Percentiles rank a stretch among this genome's conserved stretches.
These are phyloP conservation scores for Hypoxylon sp. DNA, from an alignment of 2,329 filamentous ascomycete genomes.

Conservation along the genomic window DNA sequence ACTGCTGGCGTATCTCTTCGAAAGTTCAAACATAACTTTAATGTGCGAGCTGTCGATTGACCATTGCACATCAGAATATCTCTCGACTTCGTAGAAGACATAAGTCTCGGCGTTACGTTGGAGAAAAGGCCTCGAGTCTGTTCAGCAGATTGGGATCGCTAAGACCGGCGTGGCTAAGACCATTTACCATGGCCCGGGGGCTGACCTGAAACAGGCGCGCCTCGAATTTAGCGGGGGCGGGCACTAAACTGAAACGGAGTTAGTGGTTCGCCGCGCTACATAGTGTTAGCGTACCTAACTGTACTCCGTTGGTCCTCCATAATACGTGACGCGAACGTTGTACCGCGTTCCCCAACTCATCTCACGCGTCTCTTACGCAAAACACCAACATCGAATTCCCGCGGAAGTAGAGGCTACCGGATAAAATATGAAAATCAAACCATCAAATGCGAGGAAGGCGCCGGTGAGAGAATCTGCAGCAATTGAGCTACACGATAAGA, in stretches of 20 bases:
- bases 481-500: not conserved
- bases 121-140: no score
- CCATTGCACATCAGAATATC: no score
- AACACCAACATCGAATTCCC: not conserved
- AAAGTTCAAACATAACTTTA: not conserved
- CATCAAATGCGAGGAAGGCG: not conserved
- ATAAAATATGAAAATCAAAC: conserved; percentile 1
- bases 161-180: no score
- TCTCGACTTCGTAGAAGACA: no score
- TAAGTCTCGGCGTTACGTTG: no score
- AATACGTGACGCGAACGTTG: no score
- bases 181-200: no score
- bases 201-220: no score
- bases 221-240: not conserved
- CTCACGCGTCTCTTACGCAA: conserved; percentile 4
- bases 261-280: not conserved
- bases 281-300: not conserved
- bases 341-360: not conserved
- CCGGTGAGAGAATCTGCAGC: not conserved
- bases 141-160: no score
- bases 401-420: not conserved
- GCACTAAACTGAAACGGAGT: not conserved
- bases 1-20: not conserved
- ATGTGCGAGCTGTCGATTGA: no score
- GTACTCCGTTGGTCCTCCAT: no score